These are phyloP conservation scores for Pythium coloratum DNA, from an alignment of 352 stramenopile genomes.

Conservation along the genomic window DNA sequence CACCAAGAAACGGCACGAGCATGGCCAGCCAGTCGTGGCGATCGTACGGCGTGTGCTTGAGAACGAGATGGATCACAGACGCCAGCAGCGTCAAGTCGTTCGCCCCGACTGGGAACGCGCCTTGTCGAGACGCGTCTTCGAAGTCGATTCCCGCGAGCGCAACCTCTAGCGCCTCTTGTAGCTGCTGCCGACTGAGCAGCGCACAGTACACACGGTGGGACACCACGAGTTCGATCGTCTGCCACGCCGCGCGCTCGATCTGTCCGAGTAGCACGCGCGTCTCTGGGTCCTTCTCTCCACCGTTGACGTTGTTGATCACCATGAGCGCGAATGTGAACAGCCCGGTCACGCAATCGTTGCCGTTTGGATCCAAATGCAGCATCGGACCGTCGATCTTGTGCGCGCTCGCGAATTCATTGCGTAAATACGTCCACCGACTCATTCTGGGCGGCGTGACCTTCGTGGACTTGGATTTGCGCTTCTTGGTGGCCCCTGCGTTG, in stretches of 20 bases:
- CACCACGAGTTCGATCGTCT: slow-evolving; percentile 53
- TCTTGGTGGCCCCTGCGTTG: slow-evolving; percentile 9
- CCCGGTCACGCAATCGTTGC: slow-evolving; percentile 54
- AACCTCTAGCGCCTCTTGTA: slow-evolving; percentile 60
- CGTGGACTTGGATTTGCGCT: slow-evolving; percentile 29
- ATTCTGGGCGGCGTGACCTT: slow-evolving; percentile 34
- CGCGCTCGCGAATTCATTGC: slow-evolving; percentile 55
- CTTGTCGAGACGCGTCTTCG: slow-evolving; percentile 18
- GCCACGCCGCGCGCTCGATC: slow-evolving; percentile 73
- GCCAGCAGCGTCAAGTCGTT: slow-evolving; percentile 28
- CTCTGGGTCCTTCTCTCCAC: slow-evolving; percentile 29
- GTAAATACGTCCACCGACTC: slow-evolving; percentile 59
- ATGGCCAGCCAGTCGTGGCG: slow-evolving; percentile 43
- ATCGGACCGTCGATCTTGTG: slow-evolving; percentile 51
- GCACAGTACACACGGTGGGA: slow-evolving; percentile 71
- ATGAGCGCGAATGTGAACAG: slow-evolving; percentile 55
- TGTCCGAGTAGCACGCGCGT: slow-evolving; percentile 21
- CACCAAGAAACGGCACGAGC: slow-evolving; percentile 42
- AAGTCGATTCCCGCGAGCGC: slow-evolving; percentile 49
- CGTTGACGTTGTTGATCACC: slow-evolving; percentile 44
- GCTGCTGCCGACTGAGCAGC: slow-evolving; percentile 47
- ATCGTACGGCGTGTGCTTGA: slow-evolving; percentile 67
- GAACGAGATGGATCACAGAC: slow-evolving; percentile 41
- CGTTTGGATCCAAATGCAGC: slow-evolving; percentile 75
- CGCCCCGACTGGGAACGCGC: slow-evolving; percentile 13